These are phyloP conservation scores for Xylaria sp. DNA, from an alignment of 2,329 filamentous ascomycete species.

Conservation along the genomic window DNA sequence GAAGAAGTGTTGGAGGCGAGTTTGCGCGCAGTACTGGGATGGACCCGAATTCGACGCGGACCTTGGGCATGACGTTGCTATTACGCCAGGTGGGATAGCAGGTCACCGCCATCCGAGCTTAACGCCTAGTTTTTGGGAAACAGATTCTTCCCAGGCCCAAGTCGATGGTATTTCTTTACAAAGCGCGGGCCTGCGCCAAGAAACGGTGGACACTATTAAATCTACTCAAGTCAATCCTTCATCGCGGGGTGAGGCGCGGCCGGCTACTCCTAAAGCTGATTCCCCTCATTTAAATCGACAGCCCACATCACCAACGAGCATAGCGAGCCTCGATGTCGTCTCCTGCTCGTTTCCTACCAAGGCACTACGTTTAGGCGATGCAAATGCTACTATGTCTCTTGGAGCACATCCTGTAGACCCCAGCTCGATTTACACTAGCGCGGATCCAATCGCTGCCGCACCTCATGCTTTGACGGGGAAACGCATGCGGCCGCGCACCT, in stretches of 20 bases:
- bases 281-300: constrained; percentile 49
- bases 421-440: constrained; percentile 58
- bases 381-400: constrained; percentile 56
- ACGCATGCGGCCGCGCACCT: constrained; percentile 64
- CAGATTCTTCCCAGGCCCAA: constrained; percentile 56
- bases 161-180: constrained; percentile 55
- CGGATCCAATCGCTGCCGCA: constrained; percentile 66
- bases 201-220: constrained; percentile 57
- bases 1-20: constrained; percentile 96
- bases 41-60: constrained; percentile 72
- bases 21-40: constrained; percentile 92
- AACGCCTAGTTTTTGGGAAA: constrained; percentile 66
- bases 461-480: constrained; percentile 69
- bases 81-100: constrained; percentile 79
- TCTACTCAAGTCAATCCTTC: constrained; percentile 62
- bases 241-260: constrained; percentile 55
- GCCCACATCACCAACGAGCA: constrained; percentile 65
- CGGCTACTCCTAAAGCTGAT: constrained; percentile 59
- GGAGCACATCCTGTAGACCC: constrained; percentile 68
- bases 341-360: constrained; percentile 73
- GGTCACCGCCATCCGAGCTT: constrained; percentile 67
- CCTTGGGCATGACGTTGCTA: constrained; percentile 71
- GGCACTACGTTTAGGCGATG: constrained; percentile 54
- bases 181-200: constrained; percentile 44
- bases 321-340: constrained; percentile 68